These are phyloP conservation scores for Biscutella auriculata DNA, from an alignment of 441 rosid species.

Conservation along the genomic window DNA sequence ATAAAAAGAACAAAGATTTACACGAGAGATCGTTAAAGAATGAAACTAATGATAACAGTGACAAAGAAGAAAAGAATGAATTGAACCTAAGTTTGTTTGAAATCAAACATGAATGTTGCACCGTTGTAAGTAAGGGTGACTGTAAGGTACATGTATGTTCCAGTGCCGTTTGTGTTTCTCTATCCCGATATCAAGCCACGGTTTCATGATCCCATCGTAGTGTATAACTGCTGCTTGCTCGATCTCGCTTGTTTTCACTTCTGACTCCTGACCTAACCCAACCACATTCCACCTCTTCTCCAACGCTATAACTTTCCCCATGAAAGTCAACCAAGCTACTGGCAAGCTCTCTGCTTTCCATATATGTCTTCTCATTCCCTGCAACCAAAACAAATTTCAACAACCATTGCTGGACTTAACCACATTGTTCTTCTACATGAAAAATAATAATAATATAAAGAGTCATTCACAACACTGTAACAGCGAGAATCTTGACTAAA, in stretches of 20 bases:
- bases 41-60: slow-evolving; percentile 10
- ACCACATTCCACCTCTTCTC: slow-evolving; percentile 64
- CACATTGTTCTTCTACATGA: no score
- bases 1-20: background rate
- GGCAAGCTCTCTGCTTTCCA: slow-evolving; percentile 73
- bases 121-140: slow-evolving; percentile 51
- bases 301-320: slow-evolving; percentile 38
- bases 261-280: slow-evolving; percentile 64
- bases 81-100: background rate
- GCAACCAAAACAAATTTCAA: no score
- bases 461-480: background rate
- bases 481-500: background rate
- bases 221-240: slow-evolving; percentile 69
- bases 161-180: slow-evolving; percentile 52
- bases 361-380: slow-evolving; percentile 44
- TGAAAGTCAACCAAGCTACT: slow-evolving; percentile 67
- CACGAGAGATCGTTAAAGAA: slow-evolving; percentile 15
- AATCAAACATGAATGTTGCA: slow-evolving; percentile 68
- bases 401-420: no score
- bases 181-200: slow-evolving; percentile 71
- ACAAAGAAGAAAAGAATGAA: slow-evolving; percentile 21
- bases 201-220: slow-evolving; percentile 76
- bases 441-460: no score
- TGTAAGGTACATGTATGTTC: slow-evolving; percentile 49
- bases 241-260: slow-evolving; percentile 27